Evolutionary conservation across 2,329 filamentous ascomycete species (phyloP).

Genomic region (Shiraia sp.): DNA sequence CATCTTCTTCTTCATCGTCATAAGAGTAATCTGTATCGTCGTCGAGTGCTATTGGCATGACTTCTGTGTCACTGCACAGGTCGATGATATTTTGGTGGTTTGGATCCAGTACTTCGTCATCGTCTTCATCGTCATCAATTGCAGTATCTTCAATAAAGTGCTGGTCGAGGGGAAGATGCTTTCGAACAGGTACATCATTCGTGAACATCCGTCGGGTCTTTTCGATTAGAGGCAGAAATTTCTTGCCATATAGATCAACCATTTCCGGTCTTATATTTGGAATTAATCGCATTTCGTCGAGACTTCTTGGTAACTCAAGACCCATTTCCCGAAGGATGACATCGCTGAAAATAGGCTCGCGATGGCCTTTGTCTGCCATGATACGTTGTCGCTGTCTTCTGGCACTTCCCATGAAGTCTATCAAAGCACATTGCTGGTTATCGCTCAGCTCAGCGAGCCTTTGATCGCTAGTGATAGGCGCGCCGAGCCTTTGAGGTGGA

Average conservation of each 20-base stretch:
- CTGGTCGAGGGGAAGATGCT: conserved; percentile 13
- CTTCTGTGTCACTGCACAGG: conserved; percentile 43
- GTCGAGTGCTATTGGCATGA: conserved; percentile 11
- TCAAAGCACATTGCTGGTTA: conserved; percentile 65
- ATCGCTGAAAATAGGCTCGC: conserved; percentile 68
- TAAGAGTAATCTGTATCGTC: conserved; percentile 25
- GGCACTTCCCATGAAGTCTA: conserved; percentile 67
- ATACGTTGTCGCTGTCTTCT: conserved; percentile 64
- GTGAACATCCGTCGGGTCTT: conserved; percentile 34
- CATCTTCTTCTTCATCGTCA: conserved; percentile 22
- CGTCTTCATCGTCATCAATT: conserved; percentile 42
- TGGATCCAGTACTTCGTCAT: conserved; percentile 51
- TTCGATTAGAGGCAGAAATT: conserved; percentile 63
- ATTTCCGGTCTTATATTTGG: conserved; percentile 65
- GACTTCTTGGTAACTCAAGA: conserved; percentile 65
- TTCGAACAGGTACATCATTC: conserved; percentile 17
- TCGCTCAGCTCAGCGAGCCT: conserved; percentile 60
- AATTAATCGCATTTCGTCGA: conserved; percentile 66
- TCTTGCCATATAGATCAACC: conserved; percentile 63
- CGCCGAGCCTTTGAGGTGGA: conserved; percentile 51
- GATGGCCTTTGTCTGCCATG: conserved; percentile 61
- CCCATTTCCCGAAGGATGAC: conserved; percentile 73
- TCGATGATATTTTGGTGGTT: conserved; percentile 56
- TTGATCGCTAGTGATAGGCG: conserved; percentile 62
- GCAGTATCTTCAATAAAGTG: conserved; percentile 36